These are phyloP conservation scores for Diaporthe vaccinii DNA, from an alignment of 2,329 filamentous ascomycete genomes.

Conservation along the genomic window DNA sequence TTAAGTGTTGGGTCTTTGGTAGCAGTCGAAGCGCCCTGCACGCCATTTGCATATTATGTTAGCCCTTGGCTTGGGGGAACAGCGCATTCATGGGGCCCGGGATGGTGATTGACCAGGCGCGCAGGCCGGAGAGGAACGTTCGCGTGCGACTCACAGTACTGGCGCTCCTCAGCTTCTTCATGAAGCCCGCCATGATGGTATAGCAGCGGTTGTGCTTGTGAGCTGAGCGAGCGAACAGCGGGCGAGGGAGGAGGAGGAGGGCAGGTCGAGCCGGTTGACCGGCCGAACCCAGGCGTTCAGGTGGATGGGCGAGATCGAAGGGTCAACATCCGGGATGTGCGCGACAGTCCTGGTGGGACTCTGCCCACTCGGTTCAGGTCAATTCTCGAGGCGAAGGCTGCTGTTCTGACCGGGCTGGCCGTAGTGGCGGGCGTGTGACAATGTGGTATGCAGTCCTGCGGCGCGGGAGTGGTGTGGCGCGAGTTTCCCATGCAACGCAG, in stretches of 20 bases:
- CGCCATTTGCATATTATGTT: constrained; percentile 14
- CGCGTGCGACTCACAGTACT: constrained; percentile 62
- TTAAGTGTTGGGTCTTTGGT: constrained; percentile 55
- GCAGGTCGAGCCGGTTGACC: constrained; percentile 38
- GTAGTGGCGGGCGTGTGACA: constrained; percentile 24
- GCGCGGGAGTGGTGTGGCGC: constrained; percentile 20
- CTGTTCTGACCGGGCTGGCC: neutral
- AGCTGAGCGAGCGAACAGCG: constrained; percentile 11
- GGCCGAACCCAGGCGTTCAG: constrained; percentile 39
- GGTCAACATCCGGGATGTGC: constrained; percentile 40
- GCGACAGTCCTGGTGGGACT: constrained; percentile 30
- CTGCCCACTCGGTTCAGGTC: constrained; percentile 22
- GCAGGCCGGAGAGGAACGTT: constrained; percentile 29
- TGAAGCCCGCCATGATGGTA: constrained; percentile 66
- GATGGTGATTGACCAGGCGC: constrained; percentile 8
- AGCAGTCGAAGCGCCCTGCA: constrained; percentile 60
- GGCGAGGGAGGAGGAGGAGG: constrained; percentile 2
- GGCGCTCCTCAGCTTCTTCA: constrained; percentile 70
- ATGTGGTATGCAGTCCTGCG: constrained; percentile 27
- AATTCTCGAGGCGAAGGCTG: constrained; percentile 2
- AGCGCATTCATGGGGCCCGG: constrained; percentile 30
- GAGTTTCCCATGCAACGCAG: constrained; percentile 24
- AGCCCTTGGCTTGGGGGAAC: constrained; percentile 29
- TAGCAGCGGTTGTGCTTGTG: constrained; percentile 1
- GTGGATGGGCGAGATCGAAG: constrained; percentile 32